A percentile compares a stretch with the other conserved stretches of the same genome.
Conservation (phyloP, 495 filamentous ascomycete genomes). For the Aspergillus asperescens region DNA sequence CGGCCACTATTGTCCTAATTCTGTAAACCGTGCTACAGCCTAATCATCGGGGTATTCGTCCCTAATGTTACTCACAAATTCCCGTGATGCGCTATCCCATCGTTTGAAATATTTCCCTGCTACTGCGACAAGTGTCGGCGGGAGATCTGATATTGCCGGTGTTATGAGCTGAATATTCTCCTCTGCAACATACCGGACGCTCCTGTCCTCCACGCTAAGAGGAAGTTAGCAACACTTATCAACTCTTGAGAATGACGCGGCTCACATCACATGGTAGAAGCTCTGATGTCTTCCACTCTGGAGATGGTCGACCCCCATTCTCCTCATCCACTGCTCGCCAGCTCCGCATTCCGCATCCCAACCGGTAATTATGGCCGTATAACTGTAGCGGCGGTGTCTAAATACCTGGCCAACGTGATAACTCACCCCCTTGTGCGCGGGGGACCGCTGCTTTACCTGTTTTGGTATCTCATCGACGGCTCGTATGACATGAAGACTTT, state of each 20-base stretch:
- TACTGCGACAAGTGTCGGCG: conserved; percentile 54
- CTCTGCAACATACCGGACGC: conserved; percentile 74
- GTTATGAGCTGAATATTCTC: conserved; percentile 71
- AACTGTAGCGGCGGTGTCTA: conserved; percentile 72
- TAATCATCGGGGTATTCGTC: conserved; percentile 87
- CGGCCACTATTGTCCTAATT: too few relatives aligned
- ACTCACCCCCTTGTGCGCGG: conserved; percentile 42
- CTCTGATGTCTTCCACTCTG: conserved; percentile 62
- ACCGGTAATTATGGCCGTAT: conserved; percentile 75
- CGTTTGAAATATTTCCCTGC: conserved; percentile 88
- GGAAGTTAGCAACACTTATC: conserved; percentile 4
- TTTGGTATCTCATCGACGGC: conserved; percentile 58
- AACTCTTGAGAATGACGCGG: background rate
- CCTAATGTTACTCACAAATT: conserved; percentile 79
- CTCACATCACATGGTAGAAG: conserved; percentile 77
- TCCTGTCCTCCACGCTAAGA: conserved; percentile 62
- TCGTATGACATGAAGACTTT: conserved; percentile 54
- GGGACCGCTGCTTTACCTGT: conserved; percentile 40
- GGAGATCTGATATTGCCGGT: conserved; percentile 41
- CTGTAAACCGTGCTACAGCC: too few relatives aligned
- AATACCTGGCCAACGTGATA: conserved; percentile 84
- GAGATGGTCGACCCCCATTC: conserved; percentile 59
- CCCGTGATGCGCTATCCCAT: conserved; percentile 59
- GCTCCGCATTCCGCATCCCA: conserved; percentile 66
- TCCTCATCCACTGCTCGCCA: conserved; percentile 50